Conservation (phyloP, 108 stramenopile species). For the Parmales sp. region DNA sequence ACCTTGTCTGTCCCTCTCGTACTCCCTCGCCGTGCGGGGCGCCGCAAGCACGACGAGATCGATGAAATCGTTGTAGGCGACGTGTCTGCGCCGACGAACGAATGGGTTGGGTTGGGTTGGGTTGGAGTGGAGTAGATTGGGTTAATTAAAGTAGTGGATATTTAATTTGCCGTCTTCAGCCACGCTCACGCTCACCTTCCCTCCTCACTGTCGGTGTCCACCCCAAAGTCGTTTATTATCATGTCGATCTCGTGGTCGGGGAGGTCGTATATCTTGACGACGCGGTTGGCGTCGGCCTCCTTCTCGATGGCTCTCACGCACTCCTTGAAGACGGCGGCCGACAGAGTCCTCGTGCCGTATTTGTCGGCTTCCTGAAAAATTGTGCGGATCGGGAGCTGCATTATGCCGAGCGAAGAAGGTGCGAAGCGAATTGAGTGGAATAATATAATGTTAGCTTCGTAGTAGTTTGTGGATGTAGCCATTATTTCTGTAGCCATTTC, state of each 20-base stretch:
- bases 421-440: too few relatives aligned
- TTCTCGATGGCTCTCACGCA: conserved; percentile 1
- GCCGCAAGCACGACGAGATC: conserved; percentile 30
- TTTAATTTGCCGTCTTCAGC: too few relatives aligned
- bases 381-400: neutral
- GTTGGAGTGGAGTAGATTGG: too few relatives aligned
- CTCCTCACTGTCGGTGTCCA: neutral
- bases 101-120: too few relatives aligned
- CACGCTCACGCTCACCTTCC: too few relatives aligned
- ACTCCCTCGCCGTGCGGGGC: conserved; percentile 11
- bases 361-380: neutral
- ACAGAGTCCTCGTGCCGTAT: neutral
- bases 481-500: too few relatives aligned
- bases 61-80: conserved; percentile 31
- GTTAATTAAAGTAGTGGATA: too few relatives aligned
- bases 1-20: neutral
- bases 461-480: too few relatives aligned
- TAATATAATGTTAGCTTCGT: too few relatives aligned
- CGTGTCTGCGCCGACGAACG: too few relatives aligned
- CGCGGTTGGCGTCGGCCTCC: neutral
- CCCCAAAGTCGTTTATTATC: conserved; percentile 1
- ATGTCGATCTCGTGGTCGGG: neutral
- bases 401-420: too few relatives aligned
- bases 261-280: neutral
- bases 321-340: neutral